These are phyloP conservation scores for Kazachstania taianensis DNA, from an alignment of 805 yeast genomes.

Conservation along the genomic window DNA sequence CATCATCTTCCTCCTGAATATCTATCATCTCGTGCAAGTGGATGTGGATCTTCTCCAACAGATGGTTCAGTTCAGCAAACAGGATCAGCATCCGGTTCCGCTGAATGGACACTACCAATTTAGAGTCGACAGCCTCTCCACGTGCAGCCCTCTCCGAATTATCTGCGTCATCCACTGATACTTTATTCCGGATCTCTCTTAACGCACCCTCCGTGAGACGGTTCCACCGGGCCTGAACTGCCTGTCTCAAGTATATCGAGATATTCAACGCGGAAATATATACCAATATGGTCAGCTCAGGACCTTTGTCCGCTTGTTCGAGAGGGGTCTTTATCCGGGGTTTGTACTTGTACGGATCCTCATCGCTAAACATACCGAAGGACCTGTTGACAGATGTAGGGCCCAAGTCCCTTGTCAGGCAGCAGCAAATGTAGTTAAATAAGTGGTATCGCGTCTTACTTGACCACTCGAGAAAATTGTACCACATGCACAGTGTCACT, in stretches of 20 bases:
- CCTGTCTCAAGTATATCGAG: conserved; percentile 55
- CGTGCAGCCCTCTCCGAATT: not conserved
- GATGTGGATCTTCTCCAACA: conserved; percentile 52
- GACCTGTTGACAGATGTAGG: conserved; percentile 42
- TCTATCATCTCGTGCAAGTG: conserved; percentile 31
- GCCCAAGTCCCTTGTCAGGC: conserved; percentile 69
- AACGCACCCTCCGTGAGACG: conserved; percentile 16
- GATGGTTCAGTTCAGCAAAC: conserved; percentile 48
- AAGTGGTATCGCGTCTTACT: conserved; percentile 71
- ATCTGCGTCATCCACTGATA: not conserved
- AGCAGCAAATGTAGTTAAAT: conserved; percentile 51
- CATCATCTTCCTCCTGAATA: conserved; percentile 6
- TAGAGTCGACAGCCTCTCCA: not conserved
- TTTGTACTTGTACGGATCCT: conserved; percentile 9
- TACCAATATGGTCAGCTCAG: conserved; percentile 34
- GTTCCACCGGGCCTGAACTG: conserved; percentile 53
- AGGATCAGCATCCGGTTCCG: conserved; percentile 42
- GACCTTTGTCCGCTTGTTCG: conserved; percentile 16
- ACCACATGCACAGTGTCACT: conserved; percentile 62
- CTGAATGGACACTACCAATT: conserved; percentile 8
- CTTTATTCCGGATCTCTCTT: not conserved
- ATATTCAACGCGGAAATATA: conserved; percentile 56
- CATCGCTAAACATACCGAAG: conserved; percentile 24
- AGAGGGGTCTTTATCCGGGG: conserved; percentile 16
- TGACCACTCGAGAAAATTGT: conserved; percentile 72